A percentile compares a stretch with the other conserved stretches of the same genome.
phyloP scores from a whole-genome alignment of 2,329 filamentous ascomycete genomes.

The Zelopaecilomyces penicillatus region DNA sequence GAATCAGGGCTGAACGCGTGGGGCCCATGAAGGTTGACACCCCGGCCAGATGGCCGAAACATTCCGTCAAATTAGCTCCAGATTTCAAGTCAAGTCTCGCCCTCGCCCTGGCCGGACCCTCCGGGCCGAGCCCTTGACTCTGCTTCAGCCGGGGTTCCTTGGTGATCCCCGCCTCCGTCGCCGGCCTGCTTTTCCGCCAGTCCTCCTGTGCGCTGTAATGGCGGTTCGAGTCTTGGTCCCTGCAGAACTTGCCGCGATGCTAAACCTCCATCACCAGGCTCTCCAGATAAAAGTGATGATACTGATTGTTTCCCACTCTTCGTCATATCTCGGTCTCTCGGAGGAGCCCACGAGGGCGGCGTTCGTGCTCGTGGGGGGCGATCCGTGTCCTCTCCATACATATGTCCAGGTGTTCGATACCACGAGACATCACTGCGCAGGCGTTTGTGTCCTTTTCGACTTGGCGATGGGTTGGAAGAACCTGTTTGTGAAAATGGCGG shows the following conservation, averaged over 20 bases:
- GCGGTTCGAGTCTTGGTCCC: constrained; percentile 5
- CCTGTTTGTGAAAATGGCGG: constrained; percentile 21
- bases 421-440: constrained; percentile 30
- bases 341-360: constrained; percentile 10
- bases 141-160: constrained; percentile 1
- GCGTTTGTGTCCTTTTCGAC: constrained; percentile 24
- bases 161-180: constrained; percentile 3
- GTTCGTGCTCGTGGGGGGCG: constrained; percentile 11
- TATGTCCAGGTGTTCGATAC: constrained; percentile 19
- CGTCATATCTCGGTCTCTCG: constrained; percentile 19
- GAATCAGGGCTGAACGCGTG: neutral
- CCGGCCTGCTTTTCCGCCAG: constrained; percentile 1
- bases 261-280: constrained; percentile 5
- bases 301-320: constrained; percentile 26
- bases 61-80: neutral
- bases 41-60: constrained; percentile 3
- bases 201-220: constrained; percentile 4
- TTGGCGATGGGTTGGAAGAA: constrained; percentile 17
- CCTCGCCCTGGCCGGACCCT: constrained; percentile 3
- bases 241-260: constrained; percentile 3
- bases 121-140: constrained; percentile 5
- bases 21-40: neutral
- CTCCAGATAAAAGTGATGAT: constrained; percentile 23
- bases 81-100: constrained; percentile 4
- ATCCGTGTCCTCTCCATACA: constrained; percentile 14